Evolutionary conservation across 352 stramenopile genomes (phyloP).

Genomic region (Pythium utonaiense): DNA sequence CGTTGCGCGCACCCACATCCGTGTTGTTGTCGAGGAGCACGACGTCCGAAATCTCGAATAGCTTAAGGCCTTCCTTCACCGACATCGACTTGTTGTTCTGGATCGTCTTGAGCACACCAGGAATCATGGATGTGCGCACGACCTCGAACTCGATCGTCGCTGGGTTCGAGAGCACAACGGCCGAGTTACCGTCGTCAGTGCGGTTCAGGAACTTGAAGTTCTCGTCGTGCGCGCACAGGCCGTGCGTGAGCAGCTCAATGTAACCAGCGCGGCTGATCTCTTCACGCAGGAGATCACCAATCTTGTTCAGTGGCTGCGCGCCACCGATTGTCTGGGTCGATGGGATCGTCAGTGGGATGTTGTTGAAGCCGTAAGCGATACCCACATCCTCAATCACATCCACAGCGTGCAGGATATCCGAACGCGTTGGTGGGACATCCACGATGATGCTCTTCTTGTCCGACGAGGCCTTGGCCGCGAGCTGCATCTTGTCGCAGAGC

Average conservation of each 20-base stretch:
- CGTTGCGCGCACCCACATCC: conserved; percentile 95
- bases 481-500: conserved; percentile 98
- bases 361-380: conserved; percentile 99
- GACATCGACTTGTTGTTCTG: conserved; percentile 97
- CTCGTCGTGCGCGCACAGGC: conserved; percentile 95
- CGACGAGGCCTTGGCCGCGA: conserved; percentile 77
- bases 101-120: conserved; percentile 98
- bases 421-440: conserved; percentile 96
- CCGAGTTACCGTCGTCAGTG: conserved; percentile 73
- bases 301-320: conserved; percentile 96
- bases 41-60: conserved; percentile 99
- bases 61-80: conserved; percentile 96
- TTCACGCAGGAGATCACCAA: conserved; percentile 96
- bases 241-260: conserved; percentile 97
- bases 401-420: conserved; percentile 98
- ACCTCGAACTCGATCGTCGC: conserved; percentile 99
- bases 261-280: conserved; percentile 98
- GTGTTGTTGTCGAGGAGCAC: conserved; percentile 93
- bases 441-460: conserved; percentile 84
- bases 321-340: conserved; percentile 94
- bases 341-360: conserved; percentile 96
- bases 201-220: conserved; percentile 96
- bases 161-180: conserved; percentile 97
- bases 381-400: conserved; percentile 99
- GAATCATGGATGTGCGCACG: conserved; percentile 97